Conservation (phyloP, 1,284 basidiomycete species). For the Cutaneotrichosporon cavernicola region DNA sequence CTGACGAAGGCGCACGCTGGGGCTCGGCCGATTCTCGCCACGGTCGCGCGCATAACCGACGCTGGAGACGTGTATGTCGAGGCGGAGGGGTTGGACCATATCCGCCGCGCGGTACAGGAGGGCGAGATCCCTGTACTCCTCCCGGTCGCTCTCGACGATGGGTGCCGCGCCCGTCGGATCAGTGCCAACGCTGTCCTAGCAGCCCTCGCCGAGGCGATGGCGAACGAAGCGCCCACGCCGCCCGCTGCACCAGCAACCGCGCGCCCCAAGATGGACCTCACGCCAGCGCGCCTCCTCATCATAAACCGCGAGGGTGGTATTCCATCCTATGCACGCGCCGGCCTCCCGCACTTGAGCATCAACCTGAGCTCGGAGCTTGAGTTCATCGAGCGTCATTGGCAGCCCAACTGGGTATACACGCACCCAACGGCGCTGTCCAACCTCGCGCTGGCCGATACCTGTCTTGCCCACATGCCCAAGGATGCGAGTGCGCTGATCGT, state of each 20-base stretch:
- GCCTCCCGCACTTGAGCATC: constrained; percentile 92
- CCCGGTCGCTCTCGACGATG: constrained; percentile 90
- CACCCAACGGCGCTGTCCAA: constrained; percentile 87
- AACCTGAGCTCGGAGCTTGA: constrained; percentile 86
- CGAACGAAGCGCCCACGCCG: constrained; percentile 28
- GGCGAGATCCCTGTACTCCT: constrained; percentile 95
- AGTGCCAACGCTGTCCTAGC: constrained; percentile 88
- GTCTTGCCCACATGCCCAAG: constrained; percentile 88
- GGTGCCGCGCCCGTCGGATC: constrained; percentile 79
- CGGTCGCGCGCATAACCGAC: constrained; percentile 68
- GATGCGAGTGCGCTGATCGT: constrained; percentile 93
- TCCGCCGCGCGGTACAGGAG: constrained; percentile 81
- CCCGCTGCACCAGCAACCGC: background rate
- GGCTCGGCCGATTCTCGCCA: constrained; percentile 81
- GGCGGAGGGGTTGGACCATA: constrained; percentile 72
- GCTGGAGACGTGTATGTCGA: constrained; percentile 49
- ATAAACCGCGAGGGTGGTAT: constrained; percentile 97
- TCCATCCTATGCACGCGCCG: constrained; percentile 92
- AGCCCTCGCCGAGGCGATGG: constrained; percentile 85
- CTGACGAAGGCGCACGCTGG: constrained; percentile 81
- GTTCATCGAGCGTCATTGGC: constrained; percentile 84
- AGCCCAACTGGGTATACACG: constrained; percentile 69
- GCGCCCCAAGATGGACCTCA: constrained; percentile 60
- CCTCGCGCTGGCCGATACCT: constrained; percentile 80
- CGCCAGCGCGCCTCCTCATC: constrained; percentile 91